Evolutionary conservation across 1,284 basidiomycete species (phyloP).

Genomic region (Boletellus deceptivus): DNA sequence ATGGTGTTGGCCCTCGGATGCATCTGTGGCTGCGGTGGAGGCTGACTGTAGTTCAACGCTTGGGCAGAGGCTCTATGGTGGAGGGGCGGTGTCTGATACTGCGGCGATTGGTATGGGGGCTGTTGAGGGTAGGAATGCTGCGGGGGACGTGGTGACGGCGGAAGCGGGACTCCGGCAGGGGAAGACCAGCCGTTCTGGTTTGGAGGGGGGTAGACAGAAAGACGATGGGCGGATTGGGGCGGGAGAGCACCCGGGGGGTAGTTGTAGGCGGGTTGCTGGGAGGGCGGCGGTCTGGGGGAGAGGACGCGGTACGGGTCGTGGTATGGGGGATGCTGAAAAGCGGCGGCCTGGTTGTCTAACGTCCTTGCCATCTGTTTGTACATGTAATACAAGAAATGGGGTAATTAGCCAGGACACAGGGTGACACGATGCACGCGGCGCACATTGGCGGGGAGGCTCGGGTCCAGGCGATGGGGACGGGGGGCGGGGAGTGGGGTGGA

Average conservation of each 20-base stretch:
- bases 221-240: constrained; percentile 9
- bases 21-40: constrained; percentile 21
- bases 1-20: constrained; percentile 16
- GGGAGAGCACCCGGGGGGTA: constrained; percentile 14
- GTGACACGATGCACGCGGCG: constrained; percentile 27
- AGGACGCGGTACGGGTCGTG: constrained; percentile 18
- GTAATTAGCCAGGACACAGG: constrained; percentile 12
- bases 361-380: constrained; percentile 60
- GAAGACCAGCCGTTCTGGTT: constrained; percentile 13
- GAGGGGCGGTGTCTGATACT: constrained; percentile 21
- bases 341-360: constrained; percentile 47
- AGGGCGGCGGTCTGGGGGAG: constrained; percentile 24
- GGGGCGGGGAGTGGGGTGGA: constrained; percentile 63
- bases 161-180: constrained; percentile 18
- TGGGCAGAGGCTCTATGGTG: constrained; percentile 24
- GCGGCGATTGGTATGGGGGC: constrained; percentile 13
- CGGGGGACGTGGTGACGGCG: constrained; percentile 24
- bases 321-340: constrained; percentile 19
- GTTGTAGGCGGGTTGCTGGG: constrained; percentile 15
- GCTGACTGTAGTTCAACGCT: constrained; percentile 12
- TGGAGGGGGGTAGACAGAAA: constrained; percentile 18
- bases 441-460: constrained; percentile 62
- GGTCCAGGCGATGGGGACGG: constrained; percentile 62
- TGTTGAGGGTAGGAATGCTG: constrained; percentile 17
- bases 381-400: constrained; percentile 20